phyloP scores from a whole-genome alignment of 73 alveolate species.

The Halteria grandinella region DNA sequence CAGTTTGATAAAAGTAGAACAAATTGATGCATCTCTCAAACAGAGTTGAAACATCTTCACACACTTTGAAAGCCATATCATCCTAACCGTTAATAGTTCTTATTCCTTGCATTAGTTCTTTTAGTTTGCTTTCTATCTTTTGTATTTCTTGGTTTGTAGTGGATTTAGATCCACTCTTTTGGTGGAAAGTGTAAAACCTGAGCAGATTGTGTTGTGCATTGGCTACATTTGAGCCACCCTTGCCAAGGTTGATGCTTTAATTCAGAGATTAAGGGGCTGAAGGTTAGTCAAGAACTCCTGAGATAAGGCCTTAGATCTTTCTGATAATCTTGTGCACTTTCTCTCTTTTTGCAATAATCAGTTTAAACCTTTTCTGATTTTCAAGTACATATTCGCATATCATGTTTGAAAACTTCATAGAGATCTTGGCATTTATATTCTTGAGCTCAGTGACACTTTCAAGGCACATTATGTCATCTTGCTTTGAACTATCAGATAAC shows the following conservation, averaged over 20 bases:
- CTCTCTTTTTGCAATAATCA: slow-evolving; percentile 1
- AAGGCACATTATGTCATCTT: no score
- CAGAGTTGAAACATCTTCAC: neutral
- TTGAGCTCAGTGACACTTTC: neutral
- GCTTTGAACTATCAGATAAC: no score
- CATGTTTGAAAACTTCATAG: neutral
- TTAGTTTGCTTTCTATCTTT: neutral
- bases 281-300: neutral
- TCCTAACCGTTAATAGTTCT: slow-evolving; percentile 1
- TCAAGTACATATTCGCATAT: slow-evolving; percentile 1
- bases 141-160: neutral
- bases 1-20: slow-evolving; percentile 49
- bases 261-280: neutral
- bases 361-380: neutral
- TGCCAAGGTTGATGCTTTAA: neutral
- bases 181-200: neutral
- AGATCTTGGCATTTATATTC: neutral
- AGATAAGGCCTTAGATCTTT: slow-evolving; percentile 8
- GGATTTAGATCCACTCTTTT: neutral
- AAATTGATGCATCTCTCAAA: slow-evolving; percentile 42
- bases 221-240: neutral
- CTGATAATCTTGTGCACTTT: neutral
- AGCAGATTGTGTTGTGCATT: neutral
- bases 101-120: neutral
- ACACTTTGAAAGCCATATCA: neutral